Conservation (phyloP, 306 rosid species). For the Crataegus laevigata region DNA sequence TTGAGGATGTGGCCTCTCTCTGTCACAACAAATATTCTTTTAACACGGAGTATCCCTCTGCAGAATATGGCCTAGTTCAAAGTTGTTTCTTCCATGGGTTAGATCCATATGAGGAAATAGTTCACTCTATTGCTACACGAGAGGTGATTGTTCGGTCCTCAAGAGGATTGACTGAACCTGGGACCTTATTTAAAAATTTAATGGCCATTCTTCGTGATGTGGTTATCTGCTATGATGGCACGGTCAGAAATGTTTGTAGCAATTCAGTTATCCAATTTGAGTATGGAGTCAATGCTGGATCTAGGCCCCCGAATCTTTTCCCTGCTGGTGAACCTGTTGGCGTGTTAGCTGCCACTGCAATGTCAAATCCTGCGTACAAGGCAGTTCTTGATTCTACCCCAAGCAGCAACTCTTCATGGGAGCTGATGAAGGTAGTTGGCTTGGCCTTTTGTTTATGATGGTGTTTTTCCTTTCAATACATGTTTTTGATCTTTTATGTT, state of each 20-base stretch:
- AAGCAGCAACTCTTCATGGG: conserved; percentile 95
- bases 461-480: background rate
- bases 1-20: conserved; percentile 66
- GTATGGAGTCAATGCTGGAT: conserved; percentile 53
- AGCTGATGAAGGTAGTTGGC: conserved; percentile 75
- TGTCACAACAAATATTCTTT: conserved; percentile 47
- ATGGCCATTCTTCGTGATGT: conserved; percentile 98
- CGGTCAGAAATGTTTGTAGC: conserved; percentile 83
- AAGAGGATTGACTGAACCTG: conserved; percentile 93
- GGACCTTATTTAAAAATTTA: conserved; percentile 78
- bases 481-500: background rate
- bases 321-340: conserved; percentile 99
- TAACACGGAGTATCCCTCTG: conserved; percentile 64
- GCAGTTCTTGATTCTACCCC: conserved; percentile 94
- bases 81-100: conserved; percentile 78
- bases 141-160: conserved; percentile 85
- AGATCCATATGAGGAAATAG: conserved; percentile 84
- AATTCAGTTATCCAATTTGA: conserved; percentile 77
- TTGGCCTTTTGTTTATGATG: background rate
- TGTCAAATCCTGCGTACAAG: conserved; percentile 97
- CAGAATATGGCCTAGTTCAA: conserved; percentile 66
- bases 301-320: conserved; percentile 32
- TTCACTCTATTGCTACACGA: conserved; percentile 83
- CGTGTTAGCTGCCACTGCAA: conserved; percentile 89
- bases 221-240: conserved; percentile 81